phyloP scores from a whole-genome alignment of 1,284 basidiomycete species.

The Cryptococcus sp. region DNA sequence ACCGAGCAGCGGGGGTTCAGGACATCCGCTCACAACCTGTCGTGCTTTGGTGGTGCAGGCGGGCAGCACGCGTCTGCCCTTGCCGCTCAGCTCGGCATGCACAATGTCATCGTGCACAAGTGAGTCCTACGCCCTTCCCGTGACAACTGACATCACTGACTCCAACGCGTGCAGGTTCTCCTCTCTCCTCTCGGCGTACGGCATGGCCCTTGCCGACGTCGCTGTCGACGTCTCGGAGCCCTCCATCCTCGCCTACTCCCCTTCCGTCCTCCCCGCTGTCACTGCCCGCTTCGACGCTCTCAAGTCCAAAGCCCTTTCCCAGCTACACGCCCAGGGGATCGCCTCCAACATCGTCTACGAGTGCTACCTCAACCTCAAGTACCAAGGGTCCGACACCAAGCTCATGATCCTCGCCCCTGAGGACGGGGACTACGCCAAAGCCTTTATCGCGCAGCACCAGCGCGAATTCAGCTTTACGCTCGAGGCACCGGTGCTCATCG shows the following conservation, averaged over 20 bases:
- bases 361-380: conserved; percentile 46
- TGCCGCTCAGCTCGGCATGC: conserved; percentile 36
- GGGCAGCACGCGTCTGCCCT: conserved; percentile 44
- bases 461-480: conserved; percentile 45
- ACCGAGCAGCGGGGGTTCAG: conserved; percentile 43
- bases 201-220: conserved; percentile 64
- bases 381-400: conserved; percentile 36
- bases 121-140: conserved; percentile 47
- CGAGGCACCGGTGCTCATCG: conserved; percentile 32
- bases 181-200: conserved; percentile 83
- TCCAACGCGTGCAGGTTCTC: conserved; percentile 61
- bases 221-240: conserved; percentile 40
- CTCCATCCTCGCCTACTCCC: conserved; percentile 60
- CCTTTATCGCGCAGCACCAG: conserved; percentile 36
- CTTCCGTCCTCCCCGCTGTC: conserved; percentile 32
- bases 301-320: conserved; percentile 56
- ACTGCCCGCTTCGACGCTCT: conserved; percentile 22
- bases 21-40: conserved; percentile 32
- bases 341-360: conserved; percentile 68
- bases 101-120: conserved; percentile 55
- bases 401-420: conserved; percentile 41
- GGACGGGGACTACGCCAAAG: conserved; percentile 29
- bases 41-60: conserved; percentile 46
- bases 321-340: conserved; percentile 78
- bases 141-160: background rate